Conservation (phyloP, 2,329 filamentous ascomycete species). For the Ophiosphaerella narmari region DNA sequence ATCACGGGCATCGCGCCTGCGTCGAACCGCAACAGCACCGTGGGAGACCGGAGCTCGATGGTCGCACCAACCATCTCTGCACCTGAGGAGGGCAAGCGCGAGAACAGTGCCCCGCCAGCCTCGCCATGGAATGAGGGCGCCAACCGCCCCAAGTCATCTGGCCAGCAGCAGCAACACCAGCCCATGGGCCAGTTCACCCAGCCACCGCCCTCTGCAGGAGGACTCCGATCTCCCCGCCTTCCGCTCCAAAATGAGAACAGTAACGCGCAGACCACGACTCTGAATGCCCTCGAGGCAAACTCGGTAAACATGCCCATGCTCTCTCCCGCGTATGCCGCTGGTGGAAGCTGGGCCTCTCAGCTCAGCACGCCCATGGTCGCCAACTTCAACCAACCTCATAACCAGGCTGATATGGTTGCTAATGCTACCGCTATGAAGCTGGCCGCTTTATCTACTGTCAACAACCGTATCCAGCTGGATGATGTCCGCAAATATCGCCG, state of each 20-base stretch:
- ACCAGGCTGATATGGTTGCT: conserved; percentile 95
- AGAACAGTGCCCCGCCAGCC: conserved; percentile 64
- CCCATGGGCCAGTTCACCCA: conserved; percentile 92
- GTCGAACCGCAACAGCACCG: conserved; percentile 89
- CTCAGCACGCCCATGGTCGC: conserved; percentile 95
- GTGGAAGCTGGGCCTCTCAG: conserved; percentile 98
- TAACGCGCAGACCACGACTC: conserved; percentile 81
- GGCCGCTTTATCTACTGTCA: conserved; percentile 93
- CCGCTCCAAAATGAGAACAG: conserved; percentile 66
- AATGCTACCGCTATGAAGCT: conserved; percentile 99
- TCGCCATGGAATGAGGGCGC: conserved; percentile 77
- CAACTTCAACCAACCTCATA: conserved; percentile 70
- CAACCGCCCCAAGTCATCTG: conserved; percentile 75
- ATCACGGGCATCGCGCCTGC: conserved; percentile 87
- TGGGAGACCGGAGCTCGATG: conserved; percentile 76
- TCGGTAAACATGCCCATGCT: conserved; percentile 77
- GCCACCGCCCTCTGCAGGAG: conserved; percentile 72
- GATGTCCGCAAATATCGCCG: conserved; percentile 96
- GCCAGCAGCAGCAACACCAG: conserved; percentile 68
- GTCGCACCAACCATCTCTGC: conserved; percentile 75
- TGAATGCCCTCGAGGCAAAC: conserved; percentile 73
- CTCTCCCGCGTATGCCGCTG: conserved; percentile 75
- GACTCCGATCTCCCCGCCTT: conserved; percentile 79
- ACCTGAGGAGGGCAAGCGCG: conserved; percentile 67
- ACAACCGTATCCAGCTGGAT: conserved; percentile 95